These are phyloP conservation scores for Plasmodium yoelii DNA, from an alignment of 169 alveolate species.

Conservation along the genomic window DNA sequence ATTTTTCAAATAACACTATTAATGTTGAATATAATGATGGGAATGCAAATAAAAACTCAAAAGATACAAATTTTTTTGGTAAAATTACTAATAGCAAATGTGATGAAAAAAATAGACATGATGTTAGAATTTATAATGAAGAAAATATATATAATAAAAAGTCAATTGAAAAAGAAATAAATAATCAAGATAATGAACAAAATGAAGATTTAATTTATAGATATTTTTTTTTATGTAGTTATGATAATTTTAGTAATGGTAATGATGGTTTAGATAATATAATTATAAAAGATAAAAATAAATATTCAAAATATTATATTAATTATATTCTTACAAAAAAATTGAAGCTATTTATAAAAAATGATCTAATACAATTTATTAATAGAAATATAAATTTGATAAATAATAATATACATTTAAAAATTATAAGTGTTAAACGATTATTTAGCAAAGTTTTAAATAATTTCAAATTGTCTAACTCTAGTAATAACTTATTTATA, in stretches of 20 bases:
- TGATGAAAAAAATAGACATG: not conserved
- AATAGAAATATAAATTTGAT: constrained; percentile 20
- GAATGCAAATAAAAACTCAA: too few relatives aligned
- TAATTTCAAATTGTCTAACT: not conserved
- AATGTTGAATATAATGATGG: too few relatives aligned
- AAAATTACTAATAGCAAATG: not conserved
- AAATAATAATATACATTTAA: constrained; percentile 6
- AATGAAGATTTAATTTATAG: constrained; percentile 23
- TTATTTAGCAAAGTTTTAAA: constrained; percentile 1
- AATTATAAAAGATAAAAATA: not conserved
- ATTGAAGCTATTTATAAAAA: constrained; percentile 34
- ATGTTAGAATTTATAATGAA: not conserved
- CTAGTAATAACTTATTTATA: constrained; percentile 13
- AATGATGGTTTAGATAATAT: not conserved
- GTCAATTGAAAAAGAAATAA: not conserved
- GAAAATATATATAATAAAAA: too few relatives aligned
- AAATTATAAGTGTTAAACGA: constrained; percentile 33
- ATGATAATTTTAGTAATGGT: constrained; percentile 28
- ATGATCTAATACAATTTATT: constrained; percentile 65
- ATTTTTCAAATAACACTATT: not conserved
- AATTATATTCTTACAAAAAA: constrained; percentile 15
- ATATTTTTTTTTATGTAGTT: constrained; percentile 20
- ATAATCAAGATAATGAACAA: not conserved
- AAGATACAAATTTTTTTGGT: too few relatives aligned
- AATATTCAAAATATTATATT: not conserved